These are phyloP conservation scores for Acer campestre DNA, from an alignment of 345 rosid genomes.

Conservation along the genomic window DNA sequence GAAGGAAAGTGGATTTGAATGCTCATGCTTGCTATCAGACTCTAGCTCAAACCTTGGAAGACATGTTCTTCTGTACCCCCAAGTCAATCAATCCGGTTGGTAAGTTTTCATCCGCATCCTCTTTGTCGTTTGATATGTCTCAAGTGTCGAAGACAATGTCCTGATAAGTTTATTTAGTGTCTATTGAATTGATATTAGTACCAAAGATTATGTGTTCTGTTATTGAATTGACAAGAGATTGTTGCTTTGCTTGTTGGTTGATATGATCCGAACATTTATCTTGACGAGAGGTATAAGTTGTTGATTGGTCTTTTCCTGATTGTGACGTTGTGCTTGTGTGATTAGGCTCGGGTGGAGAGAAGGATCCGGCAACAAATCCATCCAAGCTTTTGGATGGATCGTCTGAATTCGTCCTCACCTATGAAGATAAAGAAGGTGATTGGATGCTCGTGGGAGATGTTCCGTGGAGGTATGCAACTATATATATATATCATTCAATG, in stretches of 20 bases:
- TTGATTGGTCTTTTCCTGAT: not conserved
- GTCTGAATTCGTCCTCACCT: slow-evolving; percentile 84
- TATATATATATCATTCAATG: too few species aligned
- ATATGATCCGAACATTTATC: not conserved
- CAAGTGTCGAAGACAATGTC: not conserved
- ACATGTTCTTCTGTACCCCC: slow-evolving; percentile 69
- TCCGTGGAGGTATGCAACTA: slow-evolving; percentile 81
- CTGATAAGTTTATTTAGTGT: not conserved
- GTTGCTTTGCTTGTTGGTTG: too few species aligned
- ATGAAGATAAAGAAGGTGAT: slow-evolving; percentile 95
- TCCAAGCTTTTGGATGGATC: slow-evolving; percentile 78
- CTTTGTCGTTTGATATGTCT: not conserved
- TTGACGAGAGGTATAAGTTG: not conserved
- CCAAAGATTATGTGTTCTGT: too few species aligned
- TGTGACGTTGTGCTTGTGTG: not conserved
- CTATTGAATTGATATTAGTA: too few species aligned
- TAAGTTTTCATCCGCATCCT: slow-evolving; percentile 27
- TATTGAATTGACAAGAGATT: not conserved
- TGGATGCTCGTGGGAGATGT: slow-evolving; percentile 99
- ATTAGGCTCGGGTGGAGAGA: slow-evolving; percentile 31
- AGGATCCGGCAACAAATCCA: slow-evolving; percentile 32
- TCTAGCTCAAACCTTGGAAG: slow-evolving; percentile 66
- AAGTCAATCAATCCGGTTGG: slow-evolving; percentile 39
- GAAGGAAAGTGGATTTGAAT: slow-evolving; percentile 87
- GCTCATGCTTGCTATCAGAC: slow-evolving; percentile 71